These are phyloP conservation scores for Penicillium cinerascens DNA, from an alignment of 495 filamentous ascomycete genomes.

Conservation along the genomic window DNA sequence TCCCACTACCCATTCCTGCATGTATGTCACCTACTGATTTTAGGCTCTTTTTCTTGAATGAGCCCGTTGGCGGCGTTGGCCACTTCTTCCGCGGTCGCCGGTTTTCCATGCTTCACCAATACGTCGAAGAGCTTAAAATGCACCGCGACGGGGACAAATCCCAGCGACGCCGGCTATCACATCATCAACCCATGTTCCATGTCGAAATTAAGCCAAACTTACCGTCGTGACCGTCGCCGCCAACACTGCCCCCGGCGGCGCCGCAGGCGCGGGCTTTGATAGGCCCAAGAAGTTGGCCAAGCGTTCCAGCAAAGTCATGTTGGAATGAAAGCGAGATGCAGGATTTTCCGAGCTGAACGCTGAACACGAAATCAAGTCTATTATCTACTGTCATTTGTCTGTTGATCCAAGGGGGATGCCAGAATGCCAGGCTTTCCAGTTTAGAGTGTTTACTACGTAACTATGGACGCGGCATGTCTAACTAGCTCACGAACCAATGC, in stretches of 20 bases:
- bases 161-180: constrained; percentile 28
- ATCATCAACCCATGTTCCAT: background rate
- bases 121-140: constrained; percentile 33
- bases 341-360: background rate
- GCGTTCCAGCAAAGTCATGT: constrained; percentile 25
- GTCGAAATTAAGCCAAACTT: constrained; percentile 6
- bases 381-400: background rate
- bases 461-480: background rate
- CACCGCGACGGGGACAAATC: constrained; percentile 37
- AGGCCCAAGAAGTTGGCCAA: constrained; percentile 14
- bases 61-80: constrained; percentile 16
- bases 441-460: background rate
- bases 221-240: constrained; percentile 30
- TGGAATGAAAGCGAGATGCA: background rate
- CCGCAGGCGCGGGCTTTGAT: constrained; percentile 4
- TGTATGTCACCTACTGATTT: constrained; percentile 11
- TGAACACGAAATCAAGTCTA: background rate
- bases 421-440: background rate
- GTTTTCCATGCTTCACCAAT: constrained; percentile 18
- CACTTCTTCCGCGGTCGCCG: constrained; percentile 25
- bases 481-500: background rate
- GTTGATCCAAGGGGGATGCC: background rate
- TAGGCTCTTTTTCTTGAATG: constrained; percentile 9
- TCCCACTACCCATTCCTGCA: background rate
- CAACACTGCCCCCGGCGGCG: constrained; percentile 24